Base-by-base conservation (phyloP, 1,284 basidiomycete species). In the Leccinum pallidistipes region DNA sequence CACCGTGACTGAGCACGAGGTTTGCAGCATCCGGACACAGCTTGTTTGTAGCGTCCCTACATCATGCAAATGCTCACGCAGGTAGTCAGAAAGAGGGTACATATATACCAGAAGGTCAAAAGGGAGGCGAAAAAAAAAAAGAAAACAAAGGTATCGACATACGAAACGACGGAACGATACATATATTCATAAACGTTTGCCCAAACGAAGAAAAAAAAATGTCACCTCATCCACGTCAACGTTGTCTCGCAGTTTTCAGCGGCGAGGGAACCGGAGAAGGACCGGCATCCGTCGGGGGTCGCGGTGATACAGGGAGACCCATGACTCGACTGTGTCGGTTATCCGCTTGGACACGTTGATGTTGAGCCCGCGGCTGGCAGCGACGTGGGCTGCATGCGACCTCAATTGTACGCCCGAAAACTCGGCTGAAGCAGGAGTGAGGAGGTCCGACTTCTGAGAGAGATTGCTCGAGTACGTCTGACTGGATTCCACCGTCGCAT, bases 311-410 rank as follows among this genome's bases (percentile, higher is more conserved):
- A 2, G 88, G 88, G 34, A 91, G 77, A 9, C 89, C 88, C 18
- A 85, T 78, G 70, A 86, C 77, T 57, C 81, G 82, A 59, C 86
- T 86, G 56, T 86, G 84, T 63, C 86, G 80, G 67, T 85, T 84
- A 36, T 81, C 65, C 81, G 81, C 62, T 86, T 84, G 24, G 76
- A 76, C 21, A 84, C 77, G 6, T 79, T 75, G 29, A 91, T 81
- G 70, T 88, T 88, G 59, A 93, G 74, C 27, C 90, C 91, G 58
- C 86, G 82, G 57, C 78, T 82, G n/a, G 87, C 87, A 14, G 90
- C 90, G 47, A 83, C 78, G 62, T 78, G 74, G 27, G 86, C 81
- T 8, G 86, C 87, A 65, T 83, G 86, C 12, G 84, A 81, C 27
- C 68, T 68, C 12, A 64, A 64, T 36, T 69, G 63, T 43, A 40